phyloP scores from a whole-genome alignment of 345 rosid species.

The Orychophragmus violaceus region DNA sequence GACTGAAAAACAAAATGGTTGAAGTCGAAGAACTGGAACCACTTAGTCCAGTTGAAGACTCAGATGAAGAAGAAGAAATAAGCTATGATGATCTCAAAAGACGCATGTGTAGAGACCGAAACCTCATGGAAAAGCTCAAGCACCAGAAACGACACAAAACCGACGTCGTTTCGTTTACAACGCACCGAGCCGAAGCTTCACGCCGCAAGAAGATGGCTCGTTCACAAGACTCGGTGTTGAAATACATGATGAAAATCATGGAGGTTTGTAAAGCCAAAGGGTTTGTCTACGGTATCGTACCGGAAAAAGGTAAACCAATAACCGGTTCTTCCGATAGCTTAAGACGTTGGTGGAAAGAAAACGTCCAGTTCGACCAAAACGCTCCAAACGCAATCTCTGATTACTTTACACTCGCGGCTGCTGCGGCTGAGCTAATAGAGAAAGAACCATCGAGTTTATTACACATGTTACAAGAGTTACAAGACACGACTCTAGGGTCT shows the following conservation, averaged over 20 bases:
- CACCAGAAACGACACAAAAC: conserved; percentile 11
- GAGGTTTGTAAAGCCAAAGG: conserved; percentile 58
- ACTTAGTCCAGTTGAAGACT: background rate
- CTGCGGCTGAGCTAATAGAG: conserved; percentile 4
- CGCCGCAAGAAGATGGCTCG: conserved; percentile 36
- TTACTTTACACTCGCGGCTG: conserved; percentile 28
- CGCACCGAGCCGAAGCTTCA: conserved; percentile 33
- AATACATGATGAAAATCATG: conserved; percentile 73
- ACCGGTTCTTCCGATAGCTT: conserved; percentile 63
- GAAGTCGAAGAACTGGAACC: conserved; percentile 26
- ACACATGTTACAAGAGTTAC: conserved; percentile 47
- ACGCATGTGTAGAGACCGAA: conserved; percentile 52
- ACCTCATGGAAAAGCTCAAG: conserved; percentile 44
- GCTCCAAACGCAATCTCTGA: conserved; percentile 40
- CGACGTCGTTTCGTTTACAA: conserved; percentile 28
- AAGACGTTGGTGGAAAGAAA: conserved; percentile 67
- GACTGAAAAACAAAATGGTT: conserved; percentile 12
- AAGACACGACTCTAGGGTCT: conserved; percentile 62
- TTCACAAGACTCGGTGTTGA: conserved; percentile 59
- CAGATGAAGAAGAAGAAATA: conserved; percentile 30
- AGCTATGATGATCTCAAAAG: conserved; percentile 55
- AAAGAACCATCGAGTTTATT: conserved; percentile 25
- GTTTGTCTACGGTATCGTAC: conserved; percentile 63
- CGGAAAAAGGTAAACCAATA: conserved; percentile 57
- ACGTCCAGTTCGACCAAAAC: conserved; percentile 39